Evolutionary conservation across 2,329 filamentous ascomycete species (phyloP).

Genomic region (Diaporthe sp.): DNA sequence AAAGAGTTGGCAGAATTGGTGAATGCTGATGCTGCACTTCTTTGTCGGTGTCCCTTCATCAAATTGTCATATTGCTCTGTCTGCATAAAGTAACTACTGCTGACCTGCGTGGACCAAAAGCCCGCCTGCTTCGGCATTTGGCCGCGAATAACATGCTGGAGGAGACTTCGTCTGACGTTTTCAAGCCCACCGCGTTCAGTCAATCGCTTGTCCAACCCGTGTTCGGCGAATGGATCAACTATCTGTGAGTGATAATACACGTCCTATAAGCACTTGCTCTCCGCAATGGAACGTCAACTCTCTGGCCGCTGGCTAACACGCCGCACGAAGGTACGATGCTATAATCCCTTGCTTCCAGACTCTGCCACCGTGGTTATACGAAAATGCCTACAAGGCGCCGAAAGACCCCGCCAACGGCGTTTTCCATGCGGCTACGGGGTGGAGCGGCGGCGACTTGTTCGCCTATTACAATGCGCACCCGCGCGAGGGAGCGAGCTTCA

Average conservation of each 20-base stretch:
- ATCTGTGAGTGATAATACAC: neutral
- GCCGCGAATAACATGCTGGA: conserved; percentile 42
- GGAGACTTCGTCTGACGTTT: conserved; percentile 40
- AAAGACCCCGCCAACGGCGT: conserved; percentile 44
- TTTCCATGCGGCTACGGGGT: conserved; percentile 45
- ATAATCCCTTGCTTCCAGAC: too few species aligned
- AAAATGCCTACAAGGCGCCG: conserved; percentile 6
- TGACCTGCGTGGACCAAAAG: conserved; percentile 22
- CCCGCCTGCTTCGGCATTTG: conserved; percentile 43
- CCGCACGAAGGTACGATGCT: too few species aligned
- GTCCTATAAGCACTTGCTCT: too few species aligned
- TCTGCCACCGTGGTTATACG: too few species aligned
- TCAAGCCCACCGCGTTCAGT: conserved; percentile 40
- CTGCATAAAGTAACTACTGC: too few species aligned
- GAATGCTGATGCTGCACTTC: conserved; percentile 42
- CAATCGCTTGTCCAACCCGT: conserved; percentile 39
- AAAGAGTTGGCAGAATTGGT: conserved; percentile 11
- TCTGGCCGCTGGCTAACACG: too few species aligned
- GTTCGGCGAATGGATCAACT: conserved; percentile 42
- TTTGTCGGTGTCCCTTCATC: conserved; percentile 30
- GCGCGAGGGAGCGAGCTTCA: conserved; percentile 42
- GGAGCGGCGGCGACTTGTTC: conserved; percentile 37
- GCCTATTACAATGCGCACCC: conserved; percentile 42
- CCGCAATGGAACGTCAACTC: too few species aligned
- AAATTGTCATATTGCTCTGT: neutral